Conservation (phyloP, 306 rosid genomes). For the Prunus campanulata region DNA sequence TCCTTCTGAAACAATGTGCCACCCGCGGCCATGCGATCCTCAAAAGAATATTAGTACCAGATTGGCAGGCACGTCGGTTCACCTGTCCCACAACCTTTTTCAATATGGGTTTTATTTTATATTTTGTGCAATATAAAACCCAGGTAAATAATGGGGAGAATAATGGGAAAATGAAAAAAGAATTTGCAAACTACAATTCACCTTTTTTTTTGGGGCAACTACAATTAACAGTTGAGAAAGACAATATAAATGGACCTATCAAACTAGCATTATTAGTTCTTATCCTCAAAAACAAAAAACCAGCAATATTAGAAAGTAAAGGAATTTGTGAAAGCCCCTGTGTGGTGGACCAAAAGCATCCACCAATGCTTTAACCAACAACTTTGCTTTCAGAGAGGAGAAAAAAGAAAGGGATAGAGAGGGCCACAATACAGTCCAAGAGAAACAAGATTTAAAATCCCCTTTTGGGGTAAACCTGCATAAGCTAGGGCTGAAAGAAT, state of each 20-base stretch:
- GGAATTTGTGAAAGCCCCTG: neutral
- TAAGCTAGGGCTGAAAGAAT: conserved; percentile 4
- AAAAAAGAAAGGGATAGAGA: neutral
- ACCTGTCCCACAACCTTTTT: neutral
- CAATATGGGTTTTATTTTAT: too few species aligned
- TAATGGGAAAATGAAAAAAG: neutral
- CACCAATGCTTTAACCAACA: neutral
- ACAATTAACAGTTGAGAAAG: neutral
- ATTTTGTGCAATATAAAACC: neutral
- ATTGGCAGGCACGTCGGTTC: neutral
- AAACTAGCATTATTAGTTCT: neutral
- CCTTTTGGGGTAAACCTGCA: neutral
- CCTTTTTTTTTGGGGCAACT: too few species aligned
- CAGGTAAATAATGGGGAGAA: neutral
- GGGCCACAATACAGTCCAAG: neutral
- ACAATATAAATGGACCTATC: neutral
- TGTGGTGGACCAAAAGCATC: conserved; percentile 5
- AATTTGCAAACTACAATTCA: too few species aligned
- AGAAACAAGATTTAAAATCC: neutral
- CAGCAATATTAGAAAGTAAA: too few species aligned
- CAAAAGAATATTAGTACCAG: neutral
- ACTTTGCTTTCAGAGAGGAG: neutral
- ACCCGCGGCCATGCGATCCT: neutral
- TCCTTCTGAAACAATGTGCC: conserved; percentile 2
- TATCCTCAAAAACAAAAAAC: too few species aligned